These are phyloP conservation scores for Zygotorulaspora sp. DNA, from an alignment of 805 yeast genomes.

Conservation along the genomic window DNA sequence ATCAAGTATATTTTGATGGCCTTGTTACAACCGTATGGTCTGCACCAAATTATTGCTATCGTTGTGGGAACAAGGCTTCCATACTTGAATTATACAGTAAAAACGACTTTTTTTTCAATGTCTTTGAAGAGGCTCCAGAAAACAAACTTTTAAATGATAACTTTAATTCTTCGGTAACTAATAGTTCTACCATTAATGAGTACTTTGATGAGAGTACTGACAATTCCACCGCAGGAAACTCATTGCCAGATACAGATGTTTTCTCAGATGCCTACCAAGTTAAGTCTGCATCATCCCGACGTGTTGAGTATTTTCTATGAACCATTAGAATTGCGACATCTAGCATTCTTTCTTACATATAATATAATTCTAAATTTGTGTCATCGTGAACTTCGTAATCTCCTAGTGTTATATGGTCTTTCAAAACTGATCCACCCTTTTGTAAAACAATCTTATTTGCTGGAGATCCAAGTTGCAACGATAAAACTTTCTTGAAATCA, in stretches of 20 bases:
- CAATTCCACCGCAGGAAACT: conserved; percentile 9
- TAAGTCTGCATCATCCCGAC: conserved; percentile 31
- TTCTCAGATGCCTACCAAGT: conserved; percentile 36
- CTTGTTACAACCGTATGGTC: conserved; percentile 95
- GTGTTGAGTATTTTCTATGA: conserved; percentile 34
- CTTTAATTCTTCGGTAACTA: conserved; percentile 13
- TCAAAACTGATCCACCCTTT: conserved; percentile 78
- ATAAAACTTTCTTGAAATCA: conserved; percentile 80
- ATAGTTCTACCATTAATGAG: conserved; percentile 17
- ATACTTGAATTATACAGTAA: conserved; percentile 79
- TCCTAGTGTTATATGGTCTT: conserved; percentile 87
- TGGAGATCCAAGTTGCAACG: conserved; percentile 76
- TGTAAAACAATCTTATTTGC: conserved; percentile 61
- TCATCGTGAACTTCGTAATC: conserved; percentile 94
- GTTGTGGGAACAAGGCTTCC: conserved; percentile 97
- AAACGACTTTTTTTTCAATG: conserved; percentile 72
- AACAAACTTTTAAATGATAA: conserved; percentile 46
- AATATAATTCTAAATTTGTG: conserved; percentile 78
- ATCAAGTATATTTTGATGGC: conserved; percentile 85
- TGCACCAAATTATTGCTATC: conserved; percentile 95
- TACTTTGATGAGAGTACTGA: conserved; percentile 20
- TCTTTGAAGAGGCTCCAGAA: conserved; percentile 96
- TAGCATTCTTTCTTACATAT: conserved; percentile 40
- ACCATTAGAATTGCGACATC: background rate
- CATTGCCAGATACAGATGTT: conserved; percentile 19